These are phyloP conservation scores for Thalassiosira mediterranea DNA, from an alignment of 352 stramenopile genomes.

Conservation along the genomic window DNA sequence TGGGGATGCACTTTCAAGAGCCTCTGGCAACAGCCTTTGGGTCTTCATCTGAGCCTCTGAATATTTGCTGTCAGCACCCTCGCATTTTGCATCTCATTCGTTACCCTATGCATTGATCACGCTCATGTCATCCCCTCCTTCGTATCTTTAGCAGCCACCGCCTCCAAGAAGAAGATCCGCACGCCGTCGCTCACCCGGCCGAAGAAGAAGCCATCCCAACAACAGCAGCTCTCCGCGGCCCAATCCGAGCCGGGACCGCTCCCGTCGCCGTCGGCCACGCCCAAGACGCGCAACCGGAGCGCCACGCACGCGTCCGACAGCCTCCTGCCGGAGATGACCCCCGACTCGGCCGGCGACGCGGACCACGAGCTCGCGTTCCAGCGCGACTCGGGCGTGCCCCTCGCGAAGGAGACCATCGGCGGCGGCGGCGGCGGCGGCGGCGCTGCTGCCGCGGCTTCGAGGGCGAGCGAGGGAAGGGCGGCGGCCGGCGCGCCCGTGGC, in stretches of 20 bases:
- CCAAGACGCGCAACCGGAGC: constrained; percentile 24
- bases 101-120: too few species aligned
- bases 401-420: constrained; percentile 14
- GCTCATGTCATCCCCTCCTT: too few species aligned
- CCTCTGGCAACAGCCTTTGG: too few species aligned
- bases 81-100: too few species aligned
- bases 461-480: neutral
- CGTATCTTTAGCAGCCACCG: too few species aligned
- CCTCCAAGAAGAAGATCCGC: constrained; percentile 51
- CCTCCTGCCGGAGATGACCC: constrained; percentile 42
- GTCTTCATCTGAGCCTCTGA: too few species aligned
- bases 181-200: constrained; percentile 41
- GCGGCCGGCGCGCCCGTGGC: neutral
- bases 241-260: constrained; percentile 32
- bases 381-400: too few species aligned
- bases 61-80: too few species aligned
- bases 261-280: neutral
- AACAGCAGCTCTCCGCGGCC: constrained; percentile 5
- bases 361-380: constrained; percentile 50
- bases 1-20: too few species aligned
- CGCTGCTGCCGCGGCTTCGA: neutral
- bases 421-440: neutral
- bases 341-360: constrained; percentile 32
- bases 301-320: constrained; percentile 14
- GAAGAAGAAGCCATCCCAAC: constrained; percentile 20